These are phyloP conservation scores for Rhizoclosmatium hyalinum DNA, from an alignment of 371 early-diverging fungal species.

Conservation along the genomic window DNA sequence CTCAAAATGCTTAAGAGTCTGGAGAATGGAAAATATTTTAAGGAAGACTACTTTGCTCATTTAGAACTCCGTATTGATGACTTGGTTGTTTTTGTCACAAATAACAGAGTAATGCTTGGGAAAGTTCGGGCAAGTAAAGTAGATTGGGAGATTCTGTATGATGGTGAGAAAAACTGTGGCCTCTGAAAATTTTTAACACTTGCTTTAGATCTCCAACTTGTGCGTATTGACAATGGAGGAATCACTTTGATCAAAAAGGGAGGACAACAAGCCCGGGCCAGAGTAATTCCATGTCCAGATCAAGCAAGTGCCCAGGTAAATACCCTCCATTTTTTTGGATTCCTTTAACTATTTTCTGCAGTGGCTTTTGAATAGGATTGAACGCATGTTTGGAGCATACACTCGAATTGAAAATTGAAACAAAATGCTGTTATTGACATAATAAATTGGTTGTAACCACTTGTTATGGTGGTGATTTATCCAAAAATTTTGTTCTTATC, in stretches of 20 bases:
- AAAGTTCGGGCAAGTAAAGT: constrained; percentile 45
- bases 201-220: constrained; percentile 13
- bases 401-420: background rate
- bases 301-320: constrained; percentile 46
- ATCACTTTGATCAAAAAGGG: constrained; percentile 45
- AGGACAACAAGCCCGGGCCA: constrained; percentile 39
- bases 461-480: too few relatives aligned
- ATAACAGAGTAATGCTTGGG: constrained; percentile 42
- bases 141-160: constrained; percentile 55
- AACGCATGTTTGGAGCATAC: constrained; percentile 34
- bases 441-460: too few relatives aligned
- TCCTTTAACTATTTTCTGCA: background rate
- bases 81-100: constrained; percentile 53
- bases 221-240: constrained; percentile 41
- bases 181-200: background rate
- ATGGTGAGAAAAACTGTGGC: constrained; percentile 37
- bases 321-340: background rate
- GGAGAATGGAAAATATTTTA: constrained; percentile 78
- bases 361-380: constrained; percentile 39
- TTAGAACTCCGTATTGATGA: constrained; percentile 62
- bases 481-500: too few relatives aligned
- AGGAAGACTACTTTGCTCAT: constrained; percentile 91
- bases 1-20: constrained; percentile 86
- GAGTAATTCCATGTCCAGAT: constrained; percentile 54
- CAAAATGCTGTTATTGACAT: background rate